Evolutionary conservation across 1,284 basidiomycete species (phyloP).

Genomic region (Amylostereum areolatum): DNA sequence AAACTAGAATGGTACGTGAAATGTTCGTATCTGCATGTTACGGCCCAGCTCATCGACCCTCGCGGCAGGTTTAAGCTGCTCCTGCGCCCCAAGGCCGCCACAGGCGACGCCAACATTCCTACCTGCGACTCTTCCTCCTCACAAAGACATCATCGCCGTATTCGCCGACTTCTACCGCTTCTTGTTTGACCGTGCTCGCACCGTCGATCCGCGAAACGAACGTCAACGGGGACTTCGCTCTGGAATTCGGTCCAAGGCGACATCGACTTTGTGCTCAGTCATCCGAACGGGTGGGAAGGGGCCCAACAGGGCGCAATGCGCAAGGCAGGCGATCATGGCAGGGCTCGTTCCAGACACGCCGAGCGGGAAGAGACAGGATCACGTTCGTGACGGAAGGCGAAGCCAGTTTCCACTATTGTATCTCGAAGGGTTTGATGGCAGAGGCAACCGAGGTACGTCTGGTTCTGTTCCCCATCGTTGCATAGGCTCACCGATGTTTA

Average conservation of each 20-base stretch:
- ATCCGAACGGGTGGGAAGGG: conserved; percentile 35
- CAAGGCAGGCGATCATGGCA: conserved; percentile 22
- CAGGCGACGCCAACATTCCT: conserved; percentile 5
- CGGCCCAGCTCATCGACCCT: background rate
- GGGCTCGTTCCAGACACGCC: conserved; percentile 19
- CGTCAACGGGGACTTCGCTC: background rate
- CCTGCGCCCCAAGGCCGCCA: conserved; percentile 5
- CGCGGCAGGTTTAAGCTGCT: conserved; percentile 14
- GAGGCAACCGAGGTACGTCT: conserved; percentile 19
- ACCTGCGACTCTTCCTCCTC: conserved; percentile 1
- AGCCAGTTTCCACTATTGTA: conserved; percentile 37
- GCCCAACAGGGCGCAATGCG: conserved; percentile 28
- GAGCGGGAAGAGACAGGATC: conserved; percentile 24
- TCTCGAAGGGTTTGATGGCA: conserved; percentile 24
- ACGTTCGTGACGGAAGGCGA: conserved; percentile 40
- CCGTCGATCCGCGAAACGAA: conserved; percentile 1
- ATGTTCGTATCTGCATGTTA: too few relatives aligned
- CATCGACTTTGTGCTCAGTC: conserved; percentile 26
- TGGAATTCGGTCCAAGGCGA: conserved; percentile 4
- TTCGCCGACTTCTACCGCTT: conserved; percentile 10
- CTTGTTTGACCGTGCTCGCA: conserved; percentile 2
- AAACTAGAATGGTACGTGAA: conserved; percentile 23
- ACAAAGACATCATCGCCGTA: conserved; percentile 7
- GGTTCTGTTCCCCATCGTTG: background rate
- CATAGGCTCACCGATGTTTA: background rate